Base-by-base conservation (phyloP, 2,329 filamentous ascomycete species). In the Talaromyces marneffei region DNA sequence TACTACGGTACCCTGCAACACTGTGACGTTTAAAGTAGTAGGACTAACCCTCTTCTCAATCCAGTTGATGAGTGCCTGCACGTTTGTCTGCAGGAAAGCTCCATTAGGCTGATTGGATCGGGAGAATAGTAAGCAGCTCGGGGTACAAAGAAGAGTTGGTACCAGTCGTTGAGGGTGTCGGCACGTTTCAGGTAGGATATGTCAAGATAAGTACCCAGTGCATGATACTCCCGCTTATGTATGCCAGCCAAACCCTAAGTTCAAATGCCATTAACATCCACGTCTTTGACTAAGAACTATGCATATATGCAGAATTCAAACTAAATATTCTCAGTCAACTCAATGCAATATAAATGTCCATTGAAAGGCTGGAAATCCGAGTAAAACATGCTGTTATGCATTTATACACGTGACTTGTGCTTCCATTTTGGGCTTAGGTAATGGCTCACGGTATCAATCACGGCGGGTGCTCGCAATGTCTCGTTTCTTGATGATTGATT, bases 101-200 rank as follows among this genome's bases (percentile, higher is more conserved):
- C 75, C 77, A 53, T 62, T 62, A 0, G 78, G 78, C 71, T 81
- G 77, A 1, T 4, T 69, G 61, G 70, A 82, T 83, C 35, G 3
- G 71, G 67, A 0, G 74, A 71, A 64, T 82, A 85, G 71, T 84
- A 82, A 0, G 73, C 81, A 0, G 79, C 82, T 25, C 82, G 82
- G 0, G 83, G 82, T 20, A 85, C 67, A 0, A 84, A 75, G 71
- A 79, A 85, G 40, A 85, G 74, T 58, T 79, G 77, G 70, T 84
- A 86, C 76, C 80, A 86, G 20, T 81, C 78, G 35, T 75, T 69
- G 4, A 85, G 71, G 2, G 79, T 75, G 4, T 72, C 66, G 6
- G 75, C 69, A 9, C 74, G 74, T 7, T 77, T 74, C 4, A 76
- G 71, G 62, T 74, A 75, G 2, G 70, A 67, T 4, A 76, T 40